Evolutionary conservation across 495 filamentous ascomycete genomes (phyloP).

Genomic region (Pseudomonodictys pantanalensis): DNA sequence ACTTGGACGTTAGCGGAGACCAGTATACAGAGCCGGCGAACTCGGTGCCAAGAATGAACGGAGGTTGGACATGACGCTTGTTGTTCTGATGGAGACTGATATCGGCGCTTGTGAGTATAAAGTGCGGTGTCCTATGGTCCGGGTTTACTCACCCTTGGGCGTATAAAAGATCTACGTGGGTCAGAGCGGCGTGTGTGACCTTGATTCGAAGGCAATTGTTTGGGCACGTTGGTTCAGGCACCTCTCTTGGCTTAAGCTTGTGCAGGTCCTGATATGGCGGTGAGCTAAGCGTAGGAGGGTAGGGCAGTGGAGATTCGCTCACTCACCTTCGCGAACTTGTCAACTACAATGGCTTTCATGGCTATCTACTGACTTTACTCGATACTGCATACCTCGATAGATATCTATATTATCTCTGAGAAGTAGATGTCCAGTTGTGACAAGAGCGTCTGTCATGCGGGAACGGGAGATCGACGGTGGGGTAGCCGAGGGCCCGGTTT

Average conservation of each 20-base stretch:
- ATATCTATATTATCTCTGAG: too few species aligned
- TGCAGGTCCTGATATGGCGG: conserved; percentile 21
- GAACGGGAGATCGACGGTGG: too few species aligned
- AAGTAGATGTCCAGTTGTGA: too few species aligned
- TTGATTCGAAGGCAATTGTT: conserved; percentile 8
- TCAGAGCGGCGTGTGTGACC: conserved; percentile 27
- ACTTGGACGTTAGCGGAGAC: conserved; percentile 7
- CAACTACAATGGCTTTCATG: conserved; percentile 39
- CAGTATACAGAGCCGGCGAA: conserved; percentile 27
- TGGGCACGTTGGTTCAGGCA: conserved; percentile 1
- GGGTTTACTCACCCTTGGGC: too few species aligned
- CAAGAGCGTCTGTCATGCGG: too few species aligned
- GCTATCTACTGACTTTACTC: too few species aligned
- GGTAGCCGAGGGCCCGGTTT: too few species aligned
- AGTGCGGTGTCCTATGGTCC: too few species aligned
- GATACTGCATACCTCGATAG: too few species aligned
- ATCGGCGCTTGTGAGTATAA: too few species aligned
- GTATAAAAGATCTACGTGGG: conserved; percentile 33
- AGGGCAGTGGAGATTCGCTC: background rate
- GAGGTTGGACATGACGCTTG: conserved; percentile 36
- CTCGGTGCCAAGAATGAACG: conserved; percentile 37
- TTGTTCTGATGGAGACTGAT: conserved; percentile 47
- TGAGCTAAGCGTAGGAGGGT: background rate
- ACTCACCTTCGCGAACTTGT: conserved; percentile 28
- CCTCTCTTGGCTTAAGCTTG: conserved; percentile 23